Evolutionary conservation across 2,329 filamentous ascomycete genomes (phyloP).

Genomic region (Neonectria ditissima): DNA sequence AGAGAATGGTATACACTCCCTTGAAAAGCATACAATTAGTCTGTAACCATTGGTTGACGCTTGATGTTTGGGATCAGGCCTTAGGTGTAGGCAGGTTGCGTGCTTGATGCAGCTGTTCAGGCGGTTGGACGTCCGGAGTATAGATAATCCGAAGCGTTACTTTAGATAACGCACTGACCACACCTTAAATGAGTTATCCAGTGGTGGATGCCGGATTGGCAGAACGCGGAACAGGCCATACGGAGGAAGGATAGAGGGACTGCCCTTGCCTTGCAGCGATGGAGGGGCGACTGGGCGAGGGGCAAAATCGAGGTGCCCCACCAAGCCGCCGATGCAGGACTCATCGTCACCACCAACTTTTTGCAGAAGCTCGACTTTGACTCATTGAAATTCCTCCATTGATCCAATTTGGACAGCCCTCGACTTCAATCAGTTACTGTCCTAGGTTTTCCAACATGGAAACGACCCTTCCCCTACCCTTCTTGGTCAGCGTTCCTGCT

Average conservation of each 20-base stretch:
- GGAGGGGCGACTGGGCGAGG: slow-evolving; percentile 40
- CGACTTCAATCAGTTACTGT: slow-evolving; percentile 18
- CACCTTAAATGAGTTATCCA: slow-evolving; percentile 48
- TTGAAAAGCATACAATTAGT: background rate
- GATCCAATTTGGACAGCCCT: slow-evolving; percentile 13
- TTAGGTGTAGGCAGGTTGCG: slow-evolving; percentile 6
- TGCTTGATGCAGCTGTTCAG: slow-evolving; percentile 18
- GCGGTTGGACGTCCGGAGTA: slow-evolving; percentile 17
- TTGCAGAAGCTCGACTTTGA: slow-evolving; percentile 37
- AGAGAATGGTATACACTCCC: too few relatives aligned
- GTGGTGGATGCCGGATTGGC: slow-evolving; percentile 35
- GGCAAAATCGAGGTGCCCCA: slow-evolving; percentile 46
- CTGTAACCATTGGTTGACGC: slow-evolving; percentile 12
- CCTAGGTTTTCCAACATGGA: slow-evolving; percentile 62
- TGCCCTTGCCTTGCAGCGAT: slow-evolving; percentile 22
- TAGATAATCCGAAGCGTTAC: slow-evolving; percentile 39
- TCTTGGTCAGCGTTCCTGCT: slow-evolving; percentile 69
- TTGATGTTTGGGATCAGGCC: slow-evolving; percentile 8
- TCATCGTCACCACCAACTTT: slow-evolving; percentile 43
- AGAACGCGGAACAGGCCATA: slow-evolving; percentile 14
- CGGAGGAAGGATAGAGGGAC: slow-evolving; percentile 19
- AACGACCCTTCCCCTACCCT: slow-evolving; percentile 72
- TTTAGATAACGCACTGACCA: slow-evolving; percentile 46
- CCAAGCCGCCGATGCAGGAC: slow-evolving; percentile 46
- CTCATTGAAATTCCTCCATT: slow-evolving; percentile 35